These are phyloP conservation scores for Aphanomyces invadans DNA, from an alignment of 352 stramenopile genomes.

Conservation along the genomic window DNA sequence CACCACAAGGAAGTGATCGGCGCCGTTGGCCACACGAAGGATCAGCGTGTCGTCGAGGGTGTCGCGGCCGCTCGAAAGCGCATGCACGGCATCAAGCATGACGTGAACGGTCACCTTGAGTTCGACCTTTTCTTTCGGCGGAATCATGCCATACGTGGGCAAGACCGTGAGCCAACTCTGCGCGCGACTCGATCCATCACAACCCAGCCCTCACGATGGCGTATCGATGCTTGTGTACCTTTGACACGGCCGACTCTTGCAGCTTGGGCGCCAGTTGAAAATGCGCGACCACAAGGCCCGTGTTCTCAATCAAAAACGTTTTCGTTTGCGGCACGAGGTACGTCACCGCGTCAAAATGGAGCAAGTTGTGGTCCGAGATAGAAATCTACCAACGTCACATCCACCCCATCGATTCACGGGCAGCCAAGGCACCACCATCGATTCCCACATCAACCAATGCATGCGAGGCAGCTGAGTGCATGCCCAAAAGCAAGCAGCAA, in stretches of 20 bases:
- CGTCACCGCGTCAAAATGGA: slow-evolving; percentile 55
- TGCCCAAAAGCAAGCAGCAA: too few species aligned
- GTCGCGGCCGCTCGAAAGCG: slow-evolving; percentile 86
- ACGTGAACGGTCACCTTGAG: slow-evolving; percentile 90
- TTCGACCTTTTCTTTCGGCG: slow-evolving; percentile 62
- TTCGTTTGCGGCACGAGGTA: slow-evolving; percentile 58
- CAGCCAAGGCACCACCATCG: too few species aligned
- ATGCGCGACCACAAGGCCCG: slow-evolving; percentile 89
- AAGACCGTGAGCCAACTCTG: slow-evolving; percentile 84
- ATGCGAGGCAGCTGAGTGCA: too few species aligned
- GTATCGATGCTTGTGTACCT: slow-evolving; percentile 31
- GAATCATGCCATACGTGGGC: slow-evolving; percentile 86
- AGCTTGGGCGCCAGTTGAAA: slow-evolving; percentile 91
- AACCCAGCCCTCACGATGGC: too few species aligned
- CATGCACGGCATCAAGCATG: slow-evolving; percentile 80
- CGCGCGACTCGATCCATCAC: too few species aligned
- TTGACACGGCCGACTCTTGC: slow-evolving; percentile 81
- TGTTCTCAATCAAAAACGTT: slow-evolving; percentile 83
- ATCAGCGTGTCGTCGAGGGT: slow-evolving; percentile 95
- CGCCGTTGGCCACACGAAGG: slow-evolving; percentile 92
- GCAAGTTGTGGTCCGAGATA: slow-evolving; percentile 41
- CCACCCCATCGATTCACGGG: slow-evolving; percentile 2
- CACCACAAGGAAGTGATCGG: slow-evolving; percentile 94
- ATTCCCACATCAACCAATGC: too few species aligned
- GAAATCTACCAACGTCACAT: slow-evolving; percentile 3